Base-by-base conservation (phyloP, 2,329 filamentous ascomycete species). In the Alternaria sp. region DNA sequence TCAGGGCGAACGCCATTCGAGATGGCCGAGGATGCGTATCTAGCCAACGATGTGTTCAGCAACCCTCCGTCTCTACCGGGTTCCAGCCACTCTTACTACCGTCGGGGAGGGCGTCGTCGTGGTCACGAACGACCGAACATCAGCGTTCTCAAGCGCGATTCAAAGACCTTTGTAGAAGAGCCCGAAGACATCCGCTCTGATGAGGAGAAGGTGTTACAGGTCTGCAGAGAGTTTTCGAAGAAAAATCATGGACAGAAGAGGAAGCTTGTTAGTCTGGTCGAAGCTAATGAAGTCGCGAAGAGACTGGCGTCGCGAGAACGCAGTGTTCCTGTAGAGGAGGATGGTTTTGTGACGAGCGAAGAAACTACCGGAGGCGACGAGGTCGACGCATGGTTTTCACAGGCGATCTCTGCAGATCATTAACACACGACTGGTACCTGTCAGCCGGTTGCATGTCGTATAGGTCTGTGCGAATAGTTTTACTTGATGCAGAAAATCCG, bases 1-100 rank as follows among this genome's bases (percentile, higher is more conserved):
- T 91, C 91, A 0, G 92, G 92, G 2, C 84, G 86, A 16, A 95
- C 91, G 0, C 89, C 92, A 0, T 82, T 85, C 28, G 91, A 95
- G 68, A 78, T 91, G 49, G 87, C 89, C 0, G 81, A 86, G 51
- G 88, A 91, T 53, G 75, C 77, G 1, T 83, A 84, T 61, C 78
- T 86, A 3, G 76, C 79, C 7, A 68, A 71, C 4, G 61, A 70
- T 7, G 80, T 71, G 32, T 68, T 67, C 61, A 62, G 34, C 5
- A 58, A 64, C 18, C 62, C 65, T 32, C 73, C 70, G 20, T 32
- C 51, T 5, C 48, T 66, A 7, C 7, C 20, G 20, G n/a, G 14
- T 6, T 49, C 12, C 9, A 14, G 8, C 4, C 54, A 62, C 7
- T 22, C 18, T 9, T 11, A 3, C 8, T 32, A 8, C 14, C 20